phyloP scores from a whole-genome alignment of 2,329 filamentous ascomycete genomes.

The Fusarium mangiferae region DNA sequence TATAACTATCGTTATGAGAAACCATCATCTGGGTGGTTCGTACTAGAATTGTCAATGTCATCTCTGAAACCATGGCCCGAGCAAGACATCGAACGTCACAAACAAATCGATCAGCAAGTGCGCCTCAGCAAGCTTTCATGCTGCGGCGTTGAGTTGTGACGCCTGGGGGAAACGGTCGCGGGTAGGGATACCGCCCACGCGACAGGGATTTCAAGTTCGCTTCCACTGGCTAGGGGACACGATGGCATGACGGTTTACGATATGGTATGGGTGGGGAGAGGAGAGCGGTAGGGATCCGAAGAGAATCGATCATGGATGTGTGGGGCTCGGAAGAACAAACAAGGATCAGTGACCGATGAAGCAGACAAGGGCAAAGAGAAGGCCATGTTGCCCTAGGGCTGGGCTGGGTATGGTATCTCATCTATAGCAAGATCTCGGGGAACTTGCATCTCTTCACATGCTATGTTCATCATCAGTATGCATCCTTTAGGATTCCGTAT shows the following conservation, averaged over 20 bases:
- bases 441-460: constrained; percentile 24
- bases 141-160: constrained; percentile 23
- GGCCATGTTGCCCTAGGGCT: constrained; percentile 36
- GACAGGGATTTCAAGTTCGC: constrained; percentile 39
- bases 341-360: constrained; percentile 37
- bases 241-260: constrained; percentile 37
- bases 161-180: constrained; percentile 32
- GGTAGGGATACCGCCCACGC: constrained; percentile 31
- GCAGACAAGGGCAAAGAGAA: constrained; percentile 30
- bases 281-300: constrained; percentile 33
- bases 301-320: constrained; percentile 42
- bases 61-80: not conserved
- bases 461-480: constrained; percentile 10
- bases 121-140: constrained; percentile 20
- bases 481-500: not conserved
- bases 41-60: not conserved
- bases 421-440: constrained; percentile 22
- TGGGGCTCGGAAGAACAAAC: constrained; percentile 27
- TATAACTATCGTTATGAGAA: not conserved
- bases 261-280: constrained; percentile 34
- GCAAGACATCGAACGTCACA: constrained; percentile 9
- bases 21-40: not conserved
- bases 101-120: constrained; percentile 20
- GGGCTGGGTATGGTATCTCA: constrained; percentile 32
- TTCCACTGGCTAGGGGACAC: constrained; percentile 37